phyloP scores from a whole-genome alignment of 106 monocot genomes.

The Gastrodia elata region DNA sequence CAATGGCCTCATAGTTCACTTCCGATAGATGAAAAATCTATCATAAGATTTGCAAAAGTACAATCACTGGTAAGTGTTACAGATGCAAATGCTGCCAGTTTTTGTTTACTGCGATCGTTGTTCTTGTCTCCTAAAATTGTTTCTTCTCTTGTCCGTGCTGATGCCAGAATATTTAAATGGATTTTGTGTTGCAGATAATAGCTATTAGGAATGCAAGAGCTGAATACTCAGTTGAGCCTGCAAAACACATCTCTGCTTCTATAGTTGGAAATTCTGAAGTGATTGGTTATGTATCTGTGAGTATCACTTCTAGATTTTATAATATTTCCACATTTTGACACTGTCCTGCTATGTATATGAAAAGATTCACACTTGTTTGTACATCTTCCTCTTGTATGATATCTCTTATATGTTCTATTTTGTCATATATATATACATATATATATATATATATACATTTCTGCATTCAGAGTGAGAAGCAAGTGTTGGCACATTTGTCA shows the following conservation, averaged over 20 bases:
- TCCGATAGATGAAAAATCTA: slow-evolving; percentile 58
- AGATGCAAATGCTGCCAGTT: background rate
- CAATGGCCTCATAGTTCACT: slow-evolving; percentile 65
- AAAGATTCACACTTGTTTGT: background rate
- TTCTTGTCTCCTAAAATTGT: background rate
- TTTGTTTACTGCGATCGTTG: background rate
- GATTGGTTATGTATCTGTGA: slow-evolving; percentile 74
- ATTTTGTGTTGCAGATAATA: slow-evolving; percentile 34
- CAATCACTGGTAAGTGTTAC: slow-evolving; percentile 60
- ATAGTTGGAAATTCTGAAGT: slow-evolving; percentile 78
- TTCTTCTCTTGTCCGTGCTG: background rate
- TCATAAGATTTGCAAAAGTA: slow-evolving; percentile 91
- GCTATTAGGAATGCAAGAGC: slow-evolving; percentile 83
- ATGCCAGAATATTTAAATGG: background rate
- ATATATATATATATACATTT: too few relatives aligned
- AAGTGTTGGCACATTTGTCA: slow-evolving; percentile 68
- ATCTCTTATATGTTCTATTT: background rate
- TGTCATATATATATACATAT: background rate
- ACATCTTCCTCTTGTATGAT: background rate
- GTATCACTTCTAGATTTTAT: slow-evolving; percentile 11
- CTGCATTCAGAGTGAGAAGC: slow-evolving; percentile 57
- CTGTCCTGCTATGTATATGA: background rate
- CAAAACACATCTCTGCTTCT: slow-evolving; percentile 86
- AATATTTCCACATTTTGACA: background rate
- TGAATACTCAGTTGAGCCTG: slow-evolving; percentile 96